A percentile compares a stretch with the other conserved stretches of the same genome.
Evolutionary conservation across 345 rosid genomes (phyloP).

Genomic region (Crucihimalaya himalaica): DNA sequence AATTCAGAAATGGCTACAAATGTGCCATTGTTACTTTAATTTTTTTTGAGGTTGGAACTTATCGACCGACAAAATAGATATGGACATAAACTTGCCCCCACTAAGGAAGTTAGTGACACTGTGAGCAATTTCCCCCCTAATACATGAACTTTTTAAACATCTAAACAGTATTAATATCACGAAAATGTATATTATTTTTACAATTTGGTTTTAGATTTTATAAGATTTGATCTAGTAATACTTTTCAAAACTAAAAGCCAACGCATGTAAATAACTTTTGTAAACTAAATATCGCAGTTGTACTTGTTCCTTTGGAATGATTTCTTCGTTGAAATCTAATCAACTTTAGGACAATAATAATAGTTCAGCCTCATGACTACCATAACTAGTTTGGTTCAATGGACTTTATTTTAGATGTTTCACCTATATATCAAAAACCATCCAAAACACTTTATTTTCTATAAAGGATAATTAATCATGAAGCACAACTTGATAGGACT

Average conservation of each 20-base stretch:
- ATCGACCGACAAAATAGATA: slow-evolving; percentile 26
- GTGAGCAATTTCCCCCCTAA: neutral
- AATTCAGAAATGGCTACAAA: slow-evolving; percentile 14
- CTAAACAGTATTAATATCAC: neutral
- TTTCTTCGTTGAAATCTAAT: neutral
- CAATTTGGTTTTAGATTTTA: neutral
- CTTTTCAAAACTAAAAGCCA: too few relatives aligned
- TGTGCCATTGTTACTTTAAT: slow-evolving; percentile 22
- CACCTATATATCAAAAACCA: neutral
- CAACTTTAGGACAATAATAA: neutral
- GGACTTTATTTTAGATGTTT: slow-evolving; percentile 20
- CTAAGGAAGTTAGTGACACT: slow-evolving; percentile 11
- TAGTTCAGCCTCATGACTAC: slow-evolving; percentile 20
- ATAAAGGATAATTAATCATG: slow-evolving; percentile 7
- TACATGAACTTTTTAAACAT: neutral
- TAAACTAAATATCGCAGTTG: neutral
- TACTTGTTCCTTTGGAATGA: neutral
- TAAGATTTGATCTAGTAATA: too few relatives aligned
- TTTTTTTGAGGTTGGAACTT: neutral
- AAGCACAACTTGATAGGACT: slow-evolving; percentile 17
- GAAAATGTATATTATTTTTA: neutral
- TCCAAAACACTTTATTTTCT: neutral
- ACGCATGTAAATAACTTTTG: neutral
- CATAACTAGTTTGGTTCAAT: slow-evolving; percentile 28
- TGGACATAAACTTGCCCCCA: slow-evolving; percentile 20